Percentiles rank a stretch among this genome's conserved stretches.
Evolutionary conservation across 2,329 filamentous ascomycete genomes (phyloP).

Genomic region (Diaporthe australafricana): DNA sequence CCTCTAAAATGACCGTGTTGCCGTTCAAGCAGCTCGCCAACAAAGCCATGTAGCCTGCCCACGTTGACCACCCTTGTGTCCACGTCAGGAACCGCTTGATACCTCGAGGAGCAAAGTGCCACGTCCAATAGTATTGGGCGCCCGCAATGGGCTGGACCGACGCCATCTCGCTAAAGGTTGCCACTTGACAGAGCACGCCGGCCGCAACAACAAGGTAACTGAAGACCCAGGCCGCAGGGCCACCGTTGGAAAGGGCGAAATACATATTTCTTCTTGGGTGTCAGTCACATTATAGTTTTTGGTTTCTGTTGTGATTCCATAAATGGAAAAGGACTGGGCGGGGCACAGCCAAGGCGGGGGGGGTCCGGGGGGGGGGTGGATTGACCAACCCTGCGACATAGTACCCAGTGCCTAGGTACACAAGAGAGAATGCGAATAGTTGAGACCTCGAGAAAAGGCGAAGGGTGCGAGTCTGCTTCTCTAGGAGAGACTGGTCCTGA

Average conservation of each 20-base stretch:
- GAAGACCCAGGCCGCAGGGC: slow-evolving; percentile 46
- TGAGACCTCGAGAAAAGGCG: slow-evolving; percentile 27
- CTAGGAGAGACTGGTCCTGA: slow-evolving; percentile 12
- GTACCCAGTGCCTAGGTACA: slow-evolving; percentile 27
- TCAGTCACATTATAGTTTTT: not conserved
- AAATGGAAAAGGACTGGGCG: not conserved
- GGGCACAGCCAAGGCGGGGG: not conserved
- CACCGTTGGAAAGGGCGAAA: slow-evolving; percentile 47
- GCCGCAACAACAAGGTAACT: slow-evolving; percentile 46
- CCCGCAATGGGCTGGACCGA: slow-evolving; percentile 54
- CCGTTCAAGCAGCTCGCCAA: slow-evolving; percentile 49
- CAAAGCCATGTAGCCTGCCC: slow-evolving; percentile 53
- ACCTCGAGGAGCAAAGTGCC: slow-evolving; percentile 29
- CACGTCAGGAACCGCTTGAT: slow-evolving; percentile 30
- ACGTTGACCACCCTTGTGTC: slow-evolving; percentile 52
- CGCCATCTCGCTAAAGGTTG: slow-evolving; percentile 53
- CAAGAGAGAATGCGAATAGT: slow-evolving; percentile 28
- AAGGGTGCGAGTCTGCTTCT: slow-evolving; percentile 29
- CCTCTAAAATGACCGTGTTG: slow-evolving; percentile 31
- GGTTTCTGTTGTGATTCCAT: too few relatives aligned
- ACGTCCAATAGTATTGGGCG: slow-evolving; percentile 57
- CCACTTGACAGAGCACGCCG: slow-evolving; percentile 46
- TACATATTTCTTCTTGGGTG: slow-evolving; percentile 34
- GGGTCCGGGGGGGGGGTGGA: not conserved
- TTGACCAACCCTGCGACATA: not conserved